Base-by-base conservation (phyloP, 495 filamentous ascomycete species). In the Penicillium tannophilum region DNA sequence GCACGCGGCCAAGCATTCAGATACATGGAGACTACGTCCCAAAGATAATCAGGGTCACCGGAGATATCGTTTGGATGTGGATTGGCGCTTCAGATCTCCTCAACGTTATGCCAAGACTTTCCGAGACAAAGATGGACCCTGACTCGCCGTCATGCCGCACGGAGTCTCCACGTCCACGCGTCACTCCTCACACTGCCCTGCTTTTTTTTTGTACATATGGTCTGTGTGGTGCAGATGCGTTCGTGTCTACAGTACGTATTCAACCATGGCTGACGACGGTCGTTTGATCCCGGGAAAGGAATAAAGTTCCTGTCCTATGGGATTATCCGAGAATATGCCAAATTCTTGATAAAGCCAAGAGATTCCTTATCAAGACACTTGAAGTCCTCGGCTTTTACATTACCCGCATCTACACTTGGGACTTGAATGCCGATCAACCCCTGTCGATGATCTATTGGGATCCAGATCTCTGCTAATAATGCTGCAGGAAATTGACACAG, bases 131-230 rank as follows among this genome's bases (percentile, higher is more conserved):
- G 41, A 39, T 36, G 24, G 19, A 28, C 28, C 56, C 42, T 59
- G 43, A 66, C 60, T 68, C 57, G 65, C 54, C 51, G 5, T 41
- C 28, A 26, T 49, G 51, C 41, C n/a, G 54, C 41, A 36, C 24
- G 52, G 11, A 24, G 31, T 54, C 66, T 59, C 66, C 66, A 68
- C 63, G 58, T 68, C 66, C 66, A 55, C 63, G 63, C 65, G 65
- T 68, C 65, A 31, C 43, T 42, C 16, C 1, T 30, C 8, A n/a
- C 44, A 47, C 28, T 30, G 49, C 54, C 42, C 44, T 62, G 36
- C 23, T 41, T 54, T 19, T 20, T 23, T 23, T 1, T 23, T 23
- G 20, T 23, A 23, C 20, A 9, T 47, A 26, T 47, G 44, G 44
- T 47, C 44, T 47, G 44, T 47, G 44, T 47, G 44, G 44, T 24